A percentile compares a stretch with the other conserved stretches of the same genome.
Evolutionary conservation across 2,329 filamentous ascomycete genomes (phyloP).

Genomic region (Trichoderma sp.): DNA sequence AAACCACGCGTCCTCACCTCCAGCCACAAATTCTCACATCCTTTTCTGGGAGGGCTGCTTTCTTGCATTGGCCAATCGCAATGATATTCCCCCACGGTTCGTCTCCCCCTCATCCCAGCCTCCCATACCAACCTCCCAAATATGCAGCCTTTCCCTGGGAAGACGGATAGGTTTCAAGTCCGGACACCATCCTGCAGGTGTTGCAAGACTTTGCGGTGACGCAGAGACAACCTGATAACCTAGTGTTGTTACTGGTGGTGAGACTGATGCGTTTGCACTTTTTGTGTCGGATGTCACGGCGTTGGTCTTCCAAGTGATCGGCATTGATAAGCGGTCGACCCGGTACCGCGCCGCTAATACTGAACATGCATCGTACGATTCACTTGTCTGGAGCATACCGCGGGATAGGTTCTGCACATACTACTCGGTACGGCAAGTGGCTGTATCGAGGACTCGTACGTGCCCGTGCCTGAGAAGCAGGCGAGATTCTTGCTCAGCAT

Average conservation of each 20-base stretch:
- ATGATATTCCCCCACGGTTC: slow-evolving; percentile 7
- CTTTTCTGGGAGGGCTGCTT: neutral
- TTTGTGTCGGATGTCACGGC: slow-evolving; percentile 11
- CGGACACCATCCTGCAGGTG: neutral
- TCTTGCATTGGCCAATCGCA: slow-evolving; percentile 21
- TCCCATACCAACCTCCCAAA: slow-evolving; percentile 23
- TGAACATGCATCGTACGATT: slow-evolving; percentile 5
- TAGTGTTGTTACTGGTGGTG: neutral
- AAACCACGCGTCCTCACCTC: slow-evolving; percentile 12
- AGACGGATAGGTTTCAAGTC: neutral
- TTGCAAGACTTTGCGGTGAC: neutral
- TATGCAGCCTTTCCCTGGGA: neutral
- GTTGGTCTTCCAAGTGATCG: neutral
- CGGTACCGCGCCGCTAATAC: neutral
- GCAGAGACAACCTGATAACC: neutral
- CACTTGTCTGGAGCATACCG: neutral
- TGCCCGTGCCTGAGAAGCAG: neutral
- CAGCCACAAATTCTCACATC: neutral
- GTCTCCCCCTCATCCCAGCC: neutral
- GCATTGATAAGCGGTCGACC: slow-evolving; percentile 12
- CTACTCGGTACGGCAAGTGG: neutral
- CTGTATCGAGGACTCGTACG: neutral
- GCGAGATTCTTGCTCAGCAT: neutral
- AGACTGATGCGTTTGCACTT: neutral
- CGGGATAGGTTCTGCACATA: neutral